Percentiles rank a stretch among this genome's conserved stretches.
Conservation (phyloP, 2,329 filamentous ascomycete genomes). For the Talaromyces marneffei region DNA sequence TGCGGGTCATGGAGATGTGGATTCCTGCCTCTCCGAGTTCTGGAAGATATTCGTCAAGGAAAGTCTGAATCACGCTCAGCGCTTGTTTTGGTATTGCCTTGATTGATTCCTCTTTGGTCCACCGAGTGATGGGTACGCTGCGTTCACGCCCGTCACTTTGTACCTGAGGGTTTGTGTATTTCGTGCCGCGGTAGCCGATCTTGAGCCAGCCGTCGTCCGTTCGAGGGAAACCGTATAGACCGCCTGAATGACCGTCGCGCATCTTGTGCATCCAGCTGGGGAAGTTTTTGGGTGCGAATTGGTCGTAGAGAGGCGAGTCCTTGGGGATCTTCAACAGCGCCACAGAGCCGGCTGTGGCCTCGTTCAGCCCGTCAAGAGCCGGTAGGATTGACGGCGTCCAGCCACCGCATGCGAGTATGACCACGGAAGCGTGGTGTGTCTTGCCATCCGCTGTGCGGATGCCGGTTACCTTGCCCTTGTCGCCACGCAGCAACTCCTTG, state of each 20-base stretch:
- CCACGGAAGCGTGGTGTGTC: slow-evolving; percentile 28
- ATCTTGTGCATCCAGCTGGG: slow-evolving; percentile 42
- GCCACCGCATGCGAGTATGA: slow-evolving; percentile 40
- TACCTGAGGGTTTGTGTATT: slow-evolving; percentile 43
- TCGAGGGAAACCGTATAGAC: slow-evolving; percentile 46
- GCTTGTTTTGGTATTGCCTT: slow-evolving; percentile 25
- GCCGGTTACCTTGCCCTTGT: slow-evolving; percentile 27
- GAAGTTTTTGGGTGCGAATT: slow-evolving; percentile 41
- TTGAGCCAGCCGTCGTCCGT: slow-evolving; percentile 43
- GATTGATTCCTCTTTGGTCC: slow-evolving; percentile 19
- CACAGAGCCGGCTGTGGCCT: slow-evolving; percentile 46
- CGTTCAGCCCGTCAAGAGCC: slow-evolving; percentile 38
- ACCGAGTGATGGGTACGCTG: slow-evolving; percentile 40
- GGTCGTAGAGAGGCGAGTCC: slow-evolving; percentile 33
- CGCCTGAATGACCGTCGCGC: slow-evolving; percentile 34
- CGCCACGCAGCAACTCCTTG: slow-evolving; percentile 20
- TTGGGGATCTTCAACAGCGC: slow-evolving; percentile 41
- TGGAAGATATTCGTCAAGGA: slow-evolving; percentile 40
- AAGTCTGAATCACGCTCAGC: slow-evolving; percentile 24
- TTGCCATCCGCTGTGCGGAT: slow-evolving; percentile 37
- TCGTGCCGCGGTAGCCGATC: slow-evolving; percentile 48
- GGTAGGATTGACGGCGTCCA: slow-evolving; percentile 43
- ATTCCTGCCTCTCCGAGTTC: slow-evolving; percentile 37
- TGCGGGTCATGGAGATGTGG: slow-evolving; percentile 39
- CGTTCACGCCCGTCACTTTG: slow-evolving; percentile 35